Percentiles rank a stretch among this genome's conserved stretches.
Evolutionary conservation across 2,329 filamentous ascomycete species (phyloP).

Genomic region (Calycina marina): DNA sequence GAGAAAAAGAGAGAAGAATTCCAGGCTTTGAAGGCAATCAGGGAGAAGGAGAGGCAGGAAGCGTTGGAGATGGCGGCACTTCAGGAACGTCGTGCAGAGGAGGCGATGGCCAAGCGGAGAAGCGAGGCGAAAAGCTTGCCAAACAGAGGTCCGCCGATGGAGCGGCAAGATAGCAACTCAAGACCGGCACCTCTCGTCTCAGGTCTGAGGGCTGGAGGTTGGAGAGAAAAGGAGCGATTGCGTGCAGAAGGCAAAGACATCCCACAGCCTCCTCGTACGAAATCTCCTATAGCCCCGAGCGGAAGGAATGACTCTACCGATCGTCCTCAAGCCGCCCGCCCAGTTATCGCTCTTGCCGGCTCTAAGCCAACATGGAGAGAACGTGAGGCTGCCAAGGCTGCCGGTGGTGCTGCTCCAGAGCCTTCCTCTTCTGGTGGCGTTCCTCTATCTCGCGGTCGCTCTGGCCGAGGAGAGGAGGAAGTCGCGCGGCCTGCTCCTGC

Average conservation of each 20-base stretch:
- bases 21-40: conserved; percentile 50
- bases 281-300: conserved; percentile 19
- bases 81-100: conserved; percentile 75
- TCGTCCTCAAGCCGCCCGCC: conserved; percentile 30
- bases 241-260: conserved; percentile 24
- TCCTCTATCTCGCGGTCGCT: conserved; percentile 30
- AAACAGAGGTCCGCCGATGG: conserved; percentile 18
- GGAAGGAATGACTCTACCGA: conserved; percentile 29
- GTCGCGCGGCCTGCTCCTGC: conserved; percentile 23
- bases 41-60: conserved; percentile 55
- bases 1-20: conserved; percentile 65
- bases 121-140: conserved; percentile 39
- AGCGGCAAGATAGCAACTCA: conserved; percentile 32
- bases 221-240: conserved; percentile 58
- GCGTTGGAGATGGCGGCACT: conserved; percentile 45
- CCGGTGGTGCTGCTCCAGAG: conserved; percentile 20
- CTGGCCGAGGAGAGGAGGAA: conserved; percentile 30
- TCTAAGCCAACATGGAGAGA: conserved; percentile 43
- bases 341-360: conserved; percentile 38
- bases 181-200: conserved; percentile 46
- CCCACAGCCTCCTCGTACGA: conserved; percentile 12
- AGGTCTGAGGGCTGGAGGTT: conserved; percentile 44
- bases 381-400: conserved; percentile 34
- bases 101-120: conserved; percentile 66
- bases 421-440: conserved; percentile 24